phyloP scores from a whole-genome alignment of 495 filamentous ascomycete genomes.

The Penicillium dipodomyicola region DNA sequence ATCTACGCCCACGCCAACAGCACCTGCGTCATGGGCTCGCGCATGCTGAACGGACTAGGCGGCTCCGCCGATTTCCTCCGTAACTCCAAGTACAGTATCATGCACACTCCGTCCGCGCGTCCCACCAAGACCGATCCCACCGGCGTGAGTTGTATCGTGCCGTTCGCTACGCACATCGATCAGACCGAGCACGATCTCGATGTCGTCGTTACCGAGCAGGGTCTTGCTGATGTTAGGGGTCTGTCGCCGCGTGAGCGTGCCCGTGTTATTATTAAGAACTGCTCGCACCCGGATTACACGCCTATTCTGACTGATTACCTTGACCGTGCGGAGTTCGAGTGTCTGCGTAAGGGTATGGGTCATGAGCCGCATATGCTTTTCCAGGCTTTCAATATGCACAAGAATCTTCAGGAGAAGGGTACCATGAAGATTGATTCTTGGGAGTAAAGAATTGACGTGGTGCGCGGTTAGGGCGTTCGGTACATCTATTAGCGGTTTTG shows the following conservation, averaged over 20 bases:
- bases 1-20: slow-evolving; percentile 94
- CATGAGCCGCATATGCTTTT: slow-evolving; percentile 86
- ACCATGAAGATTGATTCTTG: slow-evolving; percentile 75
- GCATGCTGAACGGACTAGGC: slow-evolving; percentile 90
- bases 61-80: slow-evolving; percentile 88
- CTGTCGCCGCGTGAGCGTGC: slow-evolving; percentile 78
- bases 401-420: slow-evolving; percentile 72
- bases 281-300: slow-evolving; percentile 81
- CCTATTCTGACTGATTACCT: slow-evolving; percentile 83
- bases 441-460: slow-evolving; percentile 34
- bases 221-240: slow-evolving; percentile 82
- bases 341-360: slow-evolving; percentile 82
- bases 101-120: slow-evolving; percentile 83
- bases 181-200: slow-evolving; percentile 93
- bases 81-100: slow-evolving; percentile 82
- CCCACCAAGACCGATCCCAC: slow-evolving; percentile 80
- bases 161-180: slow-evolving; percentile 90
- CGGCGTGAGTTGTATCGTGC: slow-evolving; percentile 83
- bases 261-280: slow-evolving; percentile 82
- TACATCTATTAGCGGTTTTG: slow-evolving; percentile 23
- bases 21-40: slow-evolving; percentile 85
- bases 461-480: slow-evolving; percentile 4
- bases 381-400: slow-evolving; percentile 87
- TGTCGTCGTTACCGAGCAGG: slow-evolving; percentile 82
- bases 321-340: slow-evolving; percentile 83